Percentiles rank a stretch among this genome's conserved stretches.
Evolutionary conservation across 768 basidiomycete species (phyloP).

Genomic region (Suillus discolor): DNA sequence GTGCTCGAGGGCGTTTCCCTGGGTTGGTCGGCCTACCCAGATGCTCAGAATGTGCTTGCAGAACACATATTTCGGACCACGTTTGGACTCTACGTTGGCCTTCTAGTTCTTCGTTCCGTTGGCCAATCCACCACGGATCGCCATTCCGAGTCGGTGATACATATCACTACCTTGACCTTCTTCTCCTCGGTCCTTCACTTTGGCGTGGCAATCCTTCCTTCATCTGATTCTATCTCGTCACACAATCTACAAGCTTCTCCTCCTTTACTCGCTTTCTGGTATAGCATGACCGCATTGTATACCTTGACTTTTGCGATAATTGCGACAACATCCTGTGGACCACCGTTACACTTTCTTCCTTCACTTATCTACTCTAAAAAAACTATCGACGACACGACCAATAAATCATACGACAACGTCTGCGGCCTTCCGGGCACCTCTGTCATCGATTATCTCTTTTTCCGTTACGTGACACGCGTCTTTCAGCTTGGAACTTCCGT

Average conservation of each 20-base stretch:
- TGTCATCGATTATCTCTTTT: slow-evolving; percentile 56
- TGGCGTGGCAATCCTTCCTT: slow-evolving; percentile 59
- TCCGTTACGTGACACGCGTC: slow-evolving; percentile 87
- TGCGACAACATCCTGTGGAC: slow-evolving; percentile 66
- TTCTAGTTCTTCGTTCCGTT: slow-evolving; percentile 54
- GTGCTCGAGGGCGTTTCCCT: slow-evolving; percentile 55
- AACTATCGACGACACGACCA: slow-evolving; percentile 58
- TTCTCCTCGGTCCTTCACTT: slow-evolving; percentile 48
- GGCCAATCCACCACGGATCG: slow-evolving; percentile 41
- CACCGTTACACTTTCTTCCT: slow-evolving; percentile 73
- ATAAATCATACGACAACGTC: slow-evolving; percentile 73
- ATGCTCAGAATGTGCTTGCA: slow-evolving; percentile 36
- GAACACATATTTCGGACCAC: slow-evolving; percentile 11
- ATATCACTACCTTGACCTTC: slow-evolving; percentile 60
- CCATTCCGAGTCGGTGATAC: slow-evolving; percentile 54
- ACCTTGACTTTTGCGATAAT: slow-evolving; percentile 44
- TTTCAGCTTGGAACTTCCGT: slow-evolving; percentile 76
- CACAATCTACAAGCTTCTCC: slow-evolving; percentile 24
- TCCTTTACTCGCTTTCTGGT: slow-evolving; percentile 47
- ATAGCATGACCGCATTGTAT: slow-evolving; percentile 53
- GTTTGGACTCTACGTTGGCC: slow-evolving; percentile 63
- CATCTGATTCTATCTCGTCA: slow-evolving; percentile 37
- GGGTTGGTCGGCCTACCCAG: slow-evolving; percentile 45
- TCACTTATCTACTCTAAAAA: slow-evolving; percentile 76
- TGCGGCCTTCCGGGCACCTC: slow-evolving; percentile 57